A percentile compares a stretch with the other conserved stretches of the same genome.
phyloP scores from a whole-genome alignment of 78 protist species.

The Dictyostelium purpureum region DNA sequence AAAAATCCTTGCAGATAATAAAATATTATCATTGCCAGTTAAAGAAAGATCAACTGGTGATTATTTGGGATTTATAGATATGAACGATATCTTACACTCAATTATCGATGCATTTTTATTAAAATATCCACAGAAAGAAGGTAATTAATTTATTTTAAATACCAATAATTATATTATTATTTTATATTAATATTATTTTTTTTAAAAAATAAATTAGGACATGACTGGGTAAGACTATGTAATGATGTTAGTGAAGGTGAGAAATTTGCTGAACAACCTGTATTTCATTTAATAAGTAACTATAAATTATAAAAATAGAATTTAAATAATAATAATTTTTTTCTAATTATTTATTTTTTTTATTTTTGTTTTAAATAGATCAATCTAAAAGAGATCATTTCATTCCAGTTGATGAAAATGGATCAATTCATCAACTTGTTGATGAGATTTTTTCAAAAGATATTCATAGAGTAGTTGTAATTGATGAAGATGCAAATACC shows the following conservation, averaged over 20 bases:
- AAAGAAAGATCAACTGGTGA: constrained; percentile 24
- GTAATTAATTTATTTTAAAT: background rate
- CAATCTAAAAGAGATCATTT: constrained; percentile 44
- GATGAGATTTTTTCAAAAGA: constrained; percentile 40
- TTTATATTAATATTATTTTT: background rate
- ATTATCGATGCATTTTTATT: background rate
- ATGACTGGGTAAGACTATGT: constrained; percentile 15
- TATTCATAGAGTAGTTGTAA: constrained; percentile 63
- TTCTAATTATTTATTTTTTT: background rate
- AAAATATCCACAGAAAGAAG: background rate
- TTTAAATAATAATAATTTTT: background rate
- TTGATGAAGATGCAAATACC: constrained; percentile 14
- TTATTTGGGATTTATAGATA: constrained; percentile 52
- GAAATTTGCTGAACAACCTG: background rate
- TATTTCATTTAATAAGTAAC: constrained; percentile 33
- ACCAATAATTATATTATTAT: background rate
- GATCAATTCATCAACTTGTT: constrained; percentile 36
- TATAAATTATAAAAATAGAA: background rate
- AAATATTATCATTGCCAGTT: constrained; percentile 51
- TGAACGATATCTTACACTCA: constrained; percentile 38
- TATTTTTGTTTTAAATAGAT: constrained; percentile 1
- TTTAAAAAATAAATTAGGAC: background rate
- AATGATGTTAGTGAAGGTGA: background rate
- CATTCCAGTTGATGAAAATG: constrained; percentile 63
- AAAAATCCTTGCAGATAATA: background rate